Percentiles rank a stretch among this genome's conserved stretches.
These are phyloP conservation scores for Candida tetrigidarum DNA, from an alignment of 1,139 yeast species.

Conservation along the genomic window DNA sequence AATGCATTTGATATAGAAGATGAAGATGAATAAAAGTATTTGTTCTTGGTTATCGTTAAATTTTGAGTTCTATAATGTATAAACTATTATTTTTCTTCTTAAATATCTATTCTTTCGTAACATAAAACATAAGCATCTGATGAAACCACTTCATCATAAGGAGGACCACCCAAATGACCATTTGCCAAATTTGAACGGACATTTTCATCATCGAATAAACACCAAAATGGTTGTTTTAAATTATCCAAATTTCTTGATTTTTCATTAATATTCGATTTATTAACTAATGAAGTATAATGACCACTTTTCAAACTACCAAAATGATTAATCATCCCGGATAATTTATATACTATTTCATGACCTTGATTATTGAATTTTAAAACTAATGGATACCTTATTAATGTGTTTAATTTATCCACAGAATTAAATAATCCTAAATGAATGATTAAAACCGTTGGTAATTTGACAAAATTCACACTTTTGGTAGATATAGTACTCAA, in stretches of 20 bases:
- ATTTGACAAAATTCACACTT: conserved; percentile 59
- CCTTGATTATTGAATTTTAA: conserved; percentile 51
- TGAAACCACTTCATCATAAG: conserved; percentile 47
- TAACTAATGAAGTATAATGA: conserved; percentile 71
- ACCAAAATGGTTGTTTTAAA: conserved; percentile 53
- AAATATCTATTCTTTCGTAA: conserved; percentile 43
- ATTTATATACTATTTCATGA: conserved; percentile 50
- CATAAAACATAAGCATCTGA: conserved; percentile 76
- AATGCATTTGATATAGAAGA: conserved; percentile 4
- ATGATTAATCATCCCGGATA: conserved; percentile 70
- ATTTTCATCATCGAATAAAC: conserved; percentile 72
- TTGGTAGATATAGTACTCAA: conserved; percentile 37
- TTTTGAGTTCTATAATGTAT: conserved; percentile 1
- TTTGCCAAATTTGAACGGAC: conserved; percentile 53
- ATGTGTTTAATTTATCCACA: conserved; percentile 58
- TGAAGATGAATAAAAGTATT: too few species aligned
- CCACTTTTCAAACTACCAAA: conserved; percentile 74
- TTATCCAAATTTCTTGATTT: conserved; percentile 24
- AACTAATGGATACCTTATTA: conserved; percentile 55
- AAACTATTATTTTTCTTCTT: background rate
- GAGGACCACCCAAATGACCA: conserved; percentile 43
- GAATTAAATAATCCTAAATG: conserved; percentile 61
- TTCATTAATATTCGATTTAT: conserved; percentile 46
- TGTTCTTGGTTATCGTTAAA: too few species aligned
- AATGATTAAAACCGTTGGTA: conserved; percentile 67